A percentile compares a stretch with the other conserved stretches of the same genome.
Conservation (phyloP, 1,139 yeast genomes). For the Sugiyamaella castrensis region DNA sequence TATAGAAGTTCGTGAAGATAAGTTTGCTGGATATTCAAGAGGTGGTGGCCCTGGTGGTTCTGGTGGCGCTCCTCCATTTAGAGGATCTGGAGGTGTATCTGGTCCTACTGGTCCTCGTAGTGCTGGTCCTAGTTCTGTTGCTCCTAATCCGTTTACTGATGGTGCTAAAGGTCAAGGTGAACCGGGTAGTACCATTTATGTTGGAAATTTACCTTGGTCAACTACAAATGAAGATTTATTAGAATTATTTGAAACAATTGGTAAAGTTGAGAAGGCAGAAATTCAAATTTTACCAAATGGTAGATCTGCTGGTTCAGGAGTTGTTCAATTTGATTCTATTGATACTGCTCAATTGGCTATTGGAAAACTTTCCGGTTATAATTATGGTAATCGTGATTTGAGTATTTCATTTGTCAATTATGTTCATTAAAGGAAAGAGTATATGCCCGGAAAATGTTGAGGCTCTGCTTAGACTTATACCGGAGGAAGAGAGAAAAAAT, state of each 20-base stretch:
- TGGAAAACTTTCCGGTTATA: constrained; percentile 68
- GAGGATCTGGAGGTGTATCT: constrained; percentile 58
- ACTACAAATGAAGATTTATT: constrained; percentile 81
- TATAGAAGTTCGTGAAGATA: constrained; percentile 59
- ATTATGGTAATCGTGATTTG: constrained; percentile 78
- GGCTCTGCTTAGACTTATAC: background rate
- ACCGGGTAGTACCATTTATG: constrained; percentile 61
- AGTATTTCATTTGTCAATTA: constrained; percentile 55
- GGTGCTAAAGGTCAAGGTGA: constrained; percentile 67
- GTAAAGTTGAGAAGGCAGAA: constrained; percentile 74
- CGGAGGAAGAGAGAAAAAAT: background rate
- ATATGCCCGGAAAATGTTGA: background rate
- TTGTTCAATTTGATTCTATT: constrained; percentile 68
- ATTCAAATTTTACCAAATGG: constrained; percentile 65
- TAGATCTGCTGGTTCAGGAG: constrained; percentile 78
- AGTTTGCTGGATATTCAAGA: constrained; percentile 40
- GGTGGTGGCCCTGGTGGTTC: constrained; percentile 47
- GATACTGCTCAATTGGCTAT: constrained; percentile 76
- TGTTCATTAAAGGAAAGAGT: constrained; percentile 5
- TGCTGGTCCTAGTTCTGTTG: constrained; percentile 1
- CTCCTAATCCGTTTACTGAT: constrained; percentile 46
- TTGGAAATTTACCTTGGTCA: constrained; percentile 81
- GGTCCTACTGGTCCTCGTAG: constrained; percentile 7
- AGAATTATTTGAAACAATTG: constrained; percentile 84
- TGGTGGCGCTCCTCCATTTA: constrained; percentile 56